Conservation (phyloP, 352 stramenopile species). For the Elongisporangium senticosum region DNA sequence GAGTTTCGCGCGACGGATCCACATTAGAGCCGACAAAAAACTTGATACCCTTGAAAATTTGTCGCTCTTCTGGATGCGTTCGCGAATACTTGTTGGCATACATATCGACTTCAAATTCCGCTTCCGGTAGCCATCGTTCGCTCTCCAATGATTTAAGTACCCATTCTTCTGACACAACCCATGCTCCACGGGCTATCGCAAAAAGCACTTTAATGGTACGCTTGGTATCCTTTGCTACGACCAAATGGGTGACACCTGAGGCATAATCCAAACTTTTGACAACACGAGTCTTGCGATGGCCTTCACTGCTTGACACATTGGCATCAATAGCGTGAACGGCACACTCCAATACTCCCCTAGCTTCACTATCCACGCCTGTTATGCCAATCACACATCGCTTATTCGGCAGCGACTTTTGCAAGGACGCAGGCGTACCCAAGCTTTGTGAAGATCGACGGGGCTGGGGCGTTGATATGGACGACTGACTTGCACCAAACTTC, state of each 20-base stretch:
- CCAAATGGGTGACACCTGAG: slow-evolving; percentile 66
- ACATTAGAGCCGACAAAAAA: slow-evolving; percentile 73
- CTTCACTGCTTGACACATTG: slow-evolving; percentile 37
- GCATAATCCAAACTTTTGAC: slow-evolving; percentile 75
- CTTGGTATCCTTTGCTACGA: slow-evolving; percentile 59
- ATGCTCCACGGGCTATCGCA: slow-evolving; percentile 70
- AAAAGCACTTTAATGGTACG: slow-evolving; percentile 85
- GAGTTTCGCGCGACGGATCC: slow-evolving; percentile 61
- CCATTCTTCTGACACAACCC: slow-evolving; percentile 78
- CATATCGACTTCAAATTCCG: slow-evolving; percentile 51
- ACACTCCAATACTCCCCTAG: slow-evolving; percentile 58
- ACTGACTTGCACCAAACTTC: slow-evolving; percentile 1
- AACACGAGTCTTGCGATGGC: slow-evolving; percentile 62
- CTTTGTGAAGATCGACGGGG: slow-evolving; percentile 7
- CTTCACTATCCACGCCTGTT: slow-evolving; percentile 57
- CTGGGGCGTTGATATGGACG: slow-evolving; percentile 2
- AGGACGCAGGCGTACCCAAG: slow-evolving; percentile 4
- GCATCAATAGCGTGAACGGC: slow-evolving; percentile 75
- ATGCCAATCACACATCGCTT: slow-evolving; percentile 68
- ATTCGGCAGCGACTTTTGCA: slow-evolving; percentile 19
- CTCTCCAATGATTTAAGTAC: slow-evolving; percentile 72
- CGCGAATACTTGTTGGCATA: slow-evolving; percentile 47
- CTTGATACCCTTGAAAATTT: slow-evolving; percentile 57
- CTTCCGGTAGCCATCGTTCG: slow-evolving; percentile 65
- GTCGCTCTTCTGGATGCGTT: slow-evolving; percentile 34